These are phyloP conservation scores for Penicillium herquei DNA, from an alignment of 495 filamentous ascomycete species.

Conservation along the genomic window DNA sequence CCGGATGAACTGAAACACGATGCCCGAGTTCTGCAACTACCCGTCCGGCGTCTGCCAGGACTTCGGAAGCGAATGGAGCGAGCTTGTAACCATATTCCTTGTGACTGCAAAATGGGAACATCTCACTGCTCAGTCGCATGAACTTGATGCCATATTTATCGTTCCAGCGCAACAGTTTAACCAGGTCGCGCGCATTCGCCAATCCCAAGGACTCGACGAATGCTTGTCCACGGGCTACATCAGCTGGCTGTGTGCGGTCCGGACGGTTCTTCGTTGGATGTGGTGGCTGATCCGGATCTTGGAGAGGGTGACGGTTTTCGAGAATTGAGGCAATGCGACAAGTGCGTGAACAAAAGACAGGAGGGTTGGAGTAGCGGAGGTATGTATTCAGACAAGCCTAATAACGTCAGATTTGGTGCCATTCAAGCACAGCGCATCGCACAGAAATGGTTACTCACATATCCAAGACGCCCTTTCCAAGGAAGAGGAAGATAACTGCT, in stretches of 20 bases:
- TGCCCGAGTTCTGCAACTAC: constrained; percentile 81
- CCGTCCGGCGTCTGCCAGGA: constrained; percentile 71
- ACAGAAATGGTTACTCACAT: constrained; percentile 54
- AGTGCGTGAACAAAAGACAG: constrained; percentile 88
- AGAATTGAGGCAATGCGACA: constrained; percentile 90
- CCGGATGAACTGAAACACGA: constrained; percentile 85
- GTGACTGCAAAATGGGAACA: constrained; percentile 96
- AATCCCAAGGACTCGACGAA: constrained; percentile 79
- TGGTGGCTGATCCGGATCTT: constrained; percentile 69
- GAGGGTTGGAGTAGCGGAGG: constrained; percentile 77
- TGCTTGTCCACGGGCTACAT: constrained; percentile 58
- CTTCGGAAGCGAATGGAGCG: constrained; percentile 79
- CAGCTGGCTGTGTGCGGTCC: constrained; percentile 64
- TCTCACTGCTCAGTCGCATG: constrained; percentile 87
- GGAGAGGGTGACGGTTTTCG: constrained; percentile 80
- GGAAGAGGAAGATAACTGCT: constrained; percentile 84
- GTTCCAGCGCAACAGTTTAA: constrained; percentile 90
- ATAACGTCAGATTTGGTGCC: background rate
- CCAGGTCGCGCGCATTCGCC: constrained; percentile 77
- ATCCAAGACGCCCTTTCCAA: constrained; percentile 91
- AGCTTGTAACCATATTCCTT: constrained; percentile 84
- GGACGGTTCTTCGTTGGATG: constrained; percentile 82
- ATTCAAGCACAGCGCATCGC: background rate
- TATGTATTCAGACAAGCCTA: constrained; percentile 93
- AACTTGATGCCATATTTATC: constrained; percentile 91